Conservation (phyloP, 305 asterid species). For the Plantago lanceolata region DNA sequence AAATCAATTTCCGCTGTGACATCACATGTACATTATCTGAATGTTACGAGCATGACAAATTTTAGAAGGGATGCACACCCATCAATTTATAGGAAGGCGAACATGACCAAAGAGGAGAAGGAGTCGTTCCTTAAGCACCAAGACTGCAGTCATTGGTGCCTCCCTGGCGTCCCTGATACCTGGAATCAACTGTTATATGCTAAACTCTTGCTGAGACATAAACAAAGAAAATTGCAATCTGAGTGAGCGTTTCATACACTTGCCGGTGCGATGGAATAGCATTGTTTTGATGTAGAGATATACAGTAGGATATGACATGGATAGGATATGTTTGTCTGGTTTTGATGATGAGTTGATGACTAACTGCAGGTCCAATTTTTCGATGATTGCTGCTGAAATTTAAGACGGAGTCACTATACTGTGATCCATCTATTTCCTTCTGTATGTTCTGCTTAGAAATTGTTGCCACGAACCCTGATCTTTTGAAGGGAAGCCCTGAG, state of each 20-base stretch:
- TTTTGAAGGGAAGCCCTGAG: background rate
- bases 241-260: background rate
- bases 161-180: constrained; percentile 41
- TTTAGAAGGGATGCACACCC: constrained; percentile 41
- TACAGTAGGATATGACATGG: constrained; percentile 2
- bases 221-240: constrained; percentile 26
- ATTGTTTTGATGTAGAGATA: no score
- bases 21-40: constrained; percentile 27
- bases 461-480: background rate
- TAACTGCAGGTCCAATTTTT: constrained; percentile 2
- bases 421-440: background rate
- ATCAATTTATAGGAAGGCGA: constrained; percentile 35
- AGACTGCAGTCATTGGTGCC: constrained; percentile 47
- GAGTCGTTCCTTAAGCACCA: constrained; percentile 25
- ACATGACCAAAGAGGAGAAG: constrained; percentile 35
- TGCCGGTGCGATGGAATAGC: background rate
- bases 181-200: constrained; percentile 40
- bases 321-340: background rate
- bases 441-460: background rate
- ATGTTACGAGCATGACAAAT: constrained; percentile 37
- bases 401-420: background rate
- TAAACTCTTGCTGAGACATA: constrained; percentile 31
- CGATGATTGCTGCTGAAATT: background rate
- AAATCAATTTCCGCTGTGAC: constrained; percentile 19
- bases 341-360: background rate